Evolutionary conservation across 2,329 filamentous ascomycete genomes (phyloP).

Genomic region (Beauveria sp.): DNA sequence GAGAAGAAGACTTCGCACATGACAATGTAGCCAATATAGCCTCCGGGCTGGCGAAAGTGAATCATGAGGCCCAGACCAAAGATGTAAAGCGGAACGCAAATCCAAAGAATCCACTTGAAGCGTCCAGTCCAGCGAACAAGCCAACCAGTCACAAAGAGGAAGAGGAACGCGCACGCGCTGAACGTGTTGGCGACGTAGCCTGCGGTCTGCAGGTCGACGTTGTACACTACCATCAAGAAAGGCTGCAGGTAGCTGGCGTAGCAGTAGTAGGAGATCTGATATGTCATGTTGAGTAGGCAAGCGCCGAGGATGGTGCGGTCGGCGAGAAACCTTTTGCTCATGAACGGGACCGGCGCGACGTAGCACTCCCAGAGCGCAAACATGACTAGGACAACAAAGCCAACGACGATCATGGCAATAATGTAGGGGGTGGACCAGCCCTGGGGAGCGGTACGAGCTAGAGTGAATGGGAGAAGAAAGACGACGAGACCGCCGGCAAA

Average conservation of each 20-base stretch:
- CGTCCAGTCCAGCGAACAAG: conserved; percentile 36
- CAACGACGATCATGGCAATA: conserved; percentile 54
- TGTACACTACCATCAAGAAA: conserved; percentile 45
- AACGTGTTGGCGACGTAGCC: conserved; percentile 43
- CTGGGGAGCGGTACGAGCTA: conserved; percentile 28
- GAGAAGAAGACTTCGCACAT: conserved; percentile 38
- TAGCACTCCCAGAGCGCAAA: conserved; percentile 51
- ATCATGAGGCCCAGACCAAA: conserved; percentile 35
- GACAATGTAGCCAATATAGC: conserved; percentile 27
- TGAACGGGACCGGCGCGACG: conserved; percentile 48
- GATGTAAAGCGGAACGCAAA: conserved; percentile 26
- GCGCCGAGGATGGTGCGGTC: conserved; percentile 47
- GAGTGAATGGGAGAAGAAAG: conserved; percentile 54
- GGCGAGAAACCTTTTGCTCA: conserved; percentile 43
- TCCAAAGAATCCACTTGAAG: conserved; percentile 37
- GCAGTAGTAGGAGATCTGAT: conserved; percentile 43
- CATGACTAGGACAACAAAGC: conserved; percentile 47
- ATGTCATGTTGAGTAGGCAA: conserved; percentile 35
- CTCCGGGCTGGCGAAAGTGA: conserved; percentile 30
- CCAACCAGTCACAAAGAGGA: conserved; percentile 39
- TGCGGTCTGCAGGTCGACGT: conserved; percentile 33
- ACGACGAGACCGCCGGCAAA: conserved; percentile 50
- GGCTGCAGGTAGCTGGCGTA: conserved; percentile 50
- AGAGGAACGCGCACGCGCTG: conserved; percentile 42
- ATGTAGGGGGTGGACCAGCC: conserved; percentile 47